Evolutionary conservation across 2,329 filamentous ascomycete genomes (phyloP).

Genomic region (Elsinoe perseae): DNA sequence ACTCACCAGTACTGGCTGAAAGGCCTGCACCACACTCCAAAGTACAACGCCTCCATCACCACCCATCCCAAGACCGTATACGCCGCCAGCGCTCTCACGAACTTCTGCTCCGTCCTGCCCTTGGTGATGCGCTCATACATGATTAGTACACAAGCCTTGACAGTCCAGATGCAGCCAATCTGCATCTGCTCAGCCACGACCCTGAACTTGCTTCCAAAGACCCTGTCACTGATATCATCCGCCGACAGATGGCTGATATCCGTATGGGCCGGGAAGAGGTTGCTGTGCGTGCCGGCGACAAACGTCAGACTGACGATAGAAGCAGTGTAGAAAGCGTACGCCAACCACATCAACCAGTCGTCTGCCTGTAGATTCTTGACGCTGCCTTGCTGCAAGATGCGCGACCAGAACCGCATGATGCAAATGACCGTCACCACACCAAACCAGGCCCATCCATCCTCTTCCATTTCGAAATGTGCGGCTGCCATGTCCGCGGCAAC

Average conservation of each 20-base stretch:
- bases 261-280: slow-evolving; percentile 39
- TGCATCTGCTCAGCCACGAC: slow-evolving; percentile 35
- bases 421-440: slow-evolving; percentile 3
- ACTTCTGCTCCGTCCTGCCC: slow-evolving; percentile 29
- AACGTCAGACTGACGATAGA: slow-evolving; percentile 44
- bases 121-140: slow-evolving; percentile 34
- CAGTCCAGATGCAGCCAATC: slow-evolving; percentile 32
- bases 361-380: slow-evolving; percentile 45
- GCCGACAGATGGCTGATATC: slow-evolving; percentile 36
- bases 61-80: slow-evolving; percentile 31
- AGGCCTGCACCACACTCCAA: slow-evolving; percentile 35
- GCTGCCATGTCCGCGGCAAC: slow-evolving; percentile 9
- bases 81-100: slow-evolving; percentile 29
- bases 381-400: slow-evolving; percentile 9
- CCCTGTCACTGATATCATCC: slow-evolving; percentile 23
- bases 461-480: slow-evolving; percentile 11
- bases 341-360: slow-evolving; percentile 51
- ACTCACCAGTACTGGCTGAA: slow-evolving; percentile 33
- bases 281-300: slow-evolving; percentile 35
- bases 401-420: slow-evolving; percentile 1
- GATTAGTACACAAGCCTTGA: slow-evolving; percentile 32
- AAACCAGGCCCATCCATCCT: slow-evolving; percentile 9
- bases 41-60: slow-evolving; percentile 35
- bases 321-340: slow-evolving; percentile 42
- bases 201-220: slow-evolving; percentile 33